These are phyloP conservation scores for Clavulina sp. DNA, from an alignment of 768 basidiomycete genomes.

Conservation along the genomic window DNA sequence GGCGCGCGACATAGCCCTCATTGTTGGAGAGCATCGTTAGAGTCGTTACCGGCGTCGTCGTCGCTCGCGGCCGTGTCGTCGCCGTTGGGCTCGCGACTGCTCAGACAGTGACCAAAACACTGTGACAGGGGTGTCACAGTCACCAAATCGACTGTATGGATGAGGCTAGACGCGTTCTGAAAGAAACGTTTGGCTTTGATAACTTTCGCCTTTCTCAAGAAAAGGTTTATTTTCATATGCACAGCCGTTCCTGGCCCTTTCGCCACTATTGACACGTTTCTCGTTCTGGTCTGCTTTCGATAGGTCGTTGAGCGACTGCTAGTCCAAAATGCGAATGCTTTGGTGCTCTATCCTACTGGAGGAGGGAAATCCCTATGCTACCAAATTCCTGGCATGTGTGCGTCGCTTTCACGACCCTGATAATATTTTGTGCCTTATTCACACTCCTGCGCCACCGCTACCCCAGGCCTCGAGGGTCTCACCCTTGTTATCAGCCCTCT, in stretches of 20 bases:
- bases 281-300: background rate
- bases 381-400: slow-evolving; percentile 26
- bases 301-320: slow-evolving; percentile 23
- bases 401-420: background rate
- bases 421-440: background rate
- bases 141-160: too few species aligned
- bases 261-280: background rate
- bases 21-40: too few species aligned
- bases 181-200: background rate
- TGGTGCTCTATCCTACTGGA: slow-evolving; percentile 28
- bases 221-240: background rate
- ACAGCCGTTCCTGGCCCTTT: too few species aligned
- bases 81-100: too few species aligned
- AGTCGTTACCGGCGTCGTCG: too few species aligned
- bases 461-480: slow-evolving; percentile 15
- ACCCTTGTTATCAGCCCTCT: slow-evolving; percentile 25
- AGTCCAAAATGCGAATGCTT: slow-evolving; percentile 24
- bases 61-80: too few species aligned
- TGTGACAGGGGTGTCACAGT: too few species aligned
- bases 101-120: too few species aligned
- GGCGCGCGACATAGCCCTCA: too few species aligned
- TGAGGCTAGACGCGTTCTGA: background rate
- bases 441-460: background rate
- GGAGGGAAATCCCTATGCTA: slow-evolving; percentile 25
- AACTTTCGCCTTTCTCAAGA: background rate